These are phyloP conservation scores for Parasitella parasitica DNA, from an alignment of 371 early-diverging fungal genomes.

Conservation along the genomic window DNA sequence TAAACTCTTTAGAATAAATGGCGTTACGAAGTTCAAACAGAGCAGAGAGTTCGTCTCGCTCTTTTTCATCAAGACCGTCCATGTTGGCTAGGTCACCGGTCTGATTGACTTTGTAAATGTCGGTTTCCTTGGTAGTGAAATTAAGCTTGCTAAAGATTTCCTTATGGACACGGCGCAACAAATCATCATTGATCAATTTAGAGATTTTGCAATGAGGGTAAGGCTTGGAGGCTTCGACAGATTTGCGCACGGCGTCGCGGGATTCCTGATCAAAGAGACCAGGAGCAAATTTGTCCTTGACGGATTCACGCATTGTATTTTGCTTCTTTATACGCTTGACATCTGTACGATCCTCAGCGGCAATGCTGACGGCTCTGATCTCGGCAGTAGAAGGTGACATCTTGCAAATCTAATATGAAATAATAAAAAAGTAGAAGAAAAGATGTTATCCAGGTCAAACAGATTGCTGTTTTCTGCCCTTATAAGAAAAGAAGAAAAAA, in stretches of 20 bases:
- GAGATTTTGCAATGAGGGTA: slow-evolving; percentile 66
- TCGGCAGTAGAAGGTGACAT: slow-evolving; percentile 8
- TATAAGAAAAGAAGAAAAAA: background rate
- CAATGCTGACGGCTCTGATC: background rate
- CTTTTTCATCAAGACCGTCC: slow-evolving; percentile 64
- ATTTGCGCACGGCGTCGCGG: slow-evolving; percentile 25
- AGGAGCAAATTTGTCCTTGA: slow-evolving; percentile 27
- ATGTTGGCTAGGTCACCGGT: slow-evolving; percentile 81
- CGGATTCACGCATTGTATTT: background rate
- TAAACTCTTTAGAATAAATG: slow-evolving; percentile 69
- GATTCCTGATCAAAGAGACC: slow-evolving; percentile 29
- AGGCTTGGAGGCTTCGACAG: slow-evolving; percentile 54
- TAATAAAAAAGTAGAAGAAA: background rate
- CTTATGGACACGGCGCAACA: slow-evolving; percentile 59
- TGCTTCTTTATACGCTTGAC: slow-evolving; percentile 21
- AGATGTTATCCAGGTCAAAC: background rate
- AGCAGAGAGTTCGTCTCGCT: slow-evolving; percentile 46
- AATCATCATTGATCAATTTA: slow-evolving; percentile 55
- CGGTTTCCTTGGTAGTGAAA: slow-evolving; percentile 77
- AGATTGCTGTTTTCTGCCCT: background rate
- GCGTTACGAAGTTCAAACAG: slow-evolving; percentile 67
- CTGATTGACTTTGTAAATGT: slow-evolving; percentile 77
- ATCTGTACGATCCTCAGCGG: slow-evolving; percentile 1
- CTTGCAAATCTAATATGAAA: background rate
- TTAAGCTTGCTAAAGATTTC: slow-evolving; percentile 64